A percentile compares a stretch with the other conserved stretches of the same genome.
phyloP scores from a whole-genome alignment of 345 rosid genomes.

The Moricandia moricandioides region DNA sequence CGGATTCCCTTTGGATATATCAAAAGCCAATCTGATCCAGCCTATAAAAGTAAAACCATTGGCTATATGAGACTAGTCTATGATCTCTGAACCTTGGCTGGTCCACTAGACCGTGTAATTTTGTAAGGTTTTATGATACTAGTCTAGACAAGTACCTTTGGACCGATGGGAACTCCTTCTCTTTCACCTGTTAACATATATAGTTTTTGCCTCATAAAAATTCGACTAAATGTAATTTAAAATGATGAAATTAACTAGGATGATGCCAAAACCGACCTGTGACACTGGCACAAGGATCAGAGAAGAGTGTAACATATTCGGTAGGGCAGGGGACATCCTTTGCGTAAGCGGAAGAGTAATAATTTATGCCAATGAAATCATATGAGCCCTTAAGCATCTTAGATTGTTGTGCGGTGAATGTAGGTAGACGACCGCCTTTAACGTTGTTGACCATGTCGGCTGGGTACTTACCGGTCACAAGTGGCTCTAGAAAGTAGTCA shows the following conservation, averaged over 20 bases:
- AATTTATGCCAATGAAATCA: not conserved
- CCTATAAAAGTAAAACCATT: constrained; percentile 22
- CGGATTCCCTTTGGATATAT: constrained; percentile 56
- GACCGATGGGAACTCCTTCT: not conserved
- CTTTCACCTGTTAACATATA: not conserved
- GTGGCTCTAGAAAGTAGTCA: not conserved
- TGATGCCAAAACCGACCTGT: not conserved
- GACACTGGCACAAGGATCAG: not conserved
- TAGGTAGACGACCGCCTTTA: not conserved
- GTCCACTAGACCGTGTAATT: not conserved
- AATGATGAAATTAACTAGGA: not conserved
- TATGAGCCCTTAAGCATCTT: not conserved
- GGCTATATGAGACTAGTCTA: not conserved
- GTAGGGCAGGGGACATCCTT: not conserved
- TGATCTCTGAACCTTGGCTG: not conserved
- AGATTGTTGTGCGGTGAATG: not conserved
- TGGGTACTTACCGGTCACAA: not conserved
- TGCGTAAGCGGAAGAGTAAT: not conserved
- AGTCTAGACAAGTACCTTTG: not conserved
- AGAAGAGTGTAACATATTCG: not conserved
- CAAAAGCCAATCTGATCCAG: constrained; percentile 50
- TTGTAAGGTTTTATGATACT: not conserved
- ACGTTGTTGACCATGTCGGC: not conserved
- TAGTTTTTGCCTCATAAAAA: not conserved
- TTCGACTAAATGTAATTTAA: not conserved